Percentiles rank a stretch among this genome's conserved stretches.
phyloP scores from a whole-genome alignment of 257 asterid species.

The Solanum etuberosum region DNA sequence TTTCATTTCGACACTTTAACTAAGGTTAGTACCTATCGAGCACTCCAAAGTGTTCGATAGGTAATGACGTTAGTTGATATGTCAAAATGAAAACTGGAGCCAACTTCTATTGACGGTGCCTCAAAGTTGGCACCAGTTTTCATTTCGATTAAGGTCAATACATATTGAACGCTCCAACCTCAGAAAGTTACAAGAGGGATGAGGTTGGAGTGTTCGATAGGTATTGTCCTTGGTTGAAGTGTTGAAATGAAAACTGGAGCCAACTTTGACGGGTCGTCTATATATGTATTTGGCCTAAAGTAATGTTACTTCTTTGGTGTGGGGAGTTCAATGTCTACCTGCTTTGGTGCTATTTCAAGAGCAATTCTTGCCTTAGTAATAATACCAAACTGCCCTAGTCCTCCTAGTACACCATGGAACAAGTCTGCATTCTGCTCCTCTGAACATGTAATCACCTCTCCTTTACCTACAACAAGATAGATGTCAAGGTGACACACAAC shows the following conservation, averaged over 20 bases:
- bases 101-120: not conserved
- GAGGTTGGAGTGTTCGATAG: not conserved
- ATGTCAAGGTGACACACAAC: not conserved
- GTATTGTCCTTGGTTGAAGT: not conserved
- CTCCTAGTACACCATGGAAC: slow-evolving; percentile 76
- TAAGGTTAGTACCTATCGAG: not conserved
- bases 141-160: not conserved
- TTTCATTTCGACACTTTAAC: not conserved
- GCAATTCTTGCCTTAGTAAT: slow-evolving; percentile 73
- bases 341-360: slow-evolving; percentile 61
- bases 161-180: not conserved
- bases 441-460: slow-evolving; percentile 68
- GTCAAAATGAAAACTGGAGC: not conserved
- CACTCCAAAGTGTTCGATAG: not conserved
- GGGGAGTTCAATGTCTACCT: slow-evolving; percentile 20
- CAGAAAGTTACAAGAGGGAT: not conserved
- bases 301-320: not conserved
- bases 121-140: not conserved
- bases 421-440: slow-evolving; percentile 58
- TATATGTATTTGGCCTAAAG: not conserved
- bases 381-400: slow-evolving; percentile 85
- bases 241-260: not conserved
- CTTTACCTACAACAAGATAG: slow-evolving; percentile 40
- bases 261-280: not conserved
- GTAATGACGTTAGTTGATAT: not conserved